phyloP scores from a whole-genome alignment of 441 rosid genomes.

The Aleurites moluccanus region DNA sequence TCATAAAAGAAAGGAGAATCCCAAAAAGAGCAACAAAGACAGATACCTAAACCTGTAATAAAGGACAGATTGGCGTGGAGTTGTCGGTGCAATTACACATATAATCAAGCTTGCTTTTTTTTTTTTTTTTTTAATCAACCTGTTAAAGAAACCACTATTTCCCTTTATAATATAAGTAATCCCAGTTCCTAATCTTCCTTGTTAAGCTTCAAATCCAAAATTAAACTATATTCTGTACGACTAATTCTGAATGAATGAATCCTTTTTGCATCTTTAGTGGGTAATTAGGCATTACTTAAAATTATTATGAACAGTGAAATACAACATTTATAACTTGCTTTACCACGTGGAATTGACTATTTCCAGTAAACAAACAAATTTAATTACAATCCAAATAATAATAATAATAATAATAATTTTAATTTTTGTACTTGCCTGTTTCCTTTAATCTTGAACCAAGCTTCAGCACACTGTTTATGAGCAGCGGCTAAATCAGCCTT shows the following conservation, averaged over 20 bases:
- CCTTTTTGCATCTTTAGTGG: not conserved
- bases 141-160: conserved; percentile 24
- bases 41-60: conserved; percentile 28
- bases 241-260: not conserved
- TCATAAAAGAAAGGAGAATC: conserved; percentile 26
- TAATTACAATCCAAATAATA: not conserved
- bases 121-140: conserved; percentile 32
- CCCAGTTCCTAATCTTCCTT: conserved; percentile 14
- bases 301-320: not conserved
- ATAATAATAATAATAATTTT: not conserved
- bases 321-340: not conserved
- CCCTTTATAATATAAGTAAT: conserved; percentile 15
- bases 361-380: conserved; percentile 12
- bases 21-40: conserved; percentile 26
- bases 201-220: conserved; percentile 6
- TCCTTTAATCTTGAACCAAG: conserved; percentile 98
- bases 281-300: not conserved
- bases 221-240: not conserved
- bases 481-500: conserved; percentile 91
- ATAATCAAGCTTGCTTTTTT: conserved; percentile 25
- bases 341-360: conserved; percentile 7
- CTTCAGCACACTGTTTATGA: conserved; percentile 88
- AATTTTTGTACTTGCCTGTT: conserved; percentile 54
- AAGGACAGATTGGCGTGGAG: conserved; percentile 19
- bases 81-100: conserved; percentile 36